These are phyloP conservation scores for Chaetomium globosum DNA, from an alignment of 2,329 filamentous ascomycete genomes.

Conservation along the genomic window DNA sequence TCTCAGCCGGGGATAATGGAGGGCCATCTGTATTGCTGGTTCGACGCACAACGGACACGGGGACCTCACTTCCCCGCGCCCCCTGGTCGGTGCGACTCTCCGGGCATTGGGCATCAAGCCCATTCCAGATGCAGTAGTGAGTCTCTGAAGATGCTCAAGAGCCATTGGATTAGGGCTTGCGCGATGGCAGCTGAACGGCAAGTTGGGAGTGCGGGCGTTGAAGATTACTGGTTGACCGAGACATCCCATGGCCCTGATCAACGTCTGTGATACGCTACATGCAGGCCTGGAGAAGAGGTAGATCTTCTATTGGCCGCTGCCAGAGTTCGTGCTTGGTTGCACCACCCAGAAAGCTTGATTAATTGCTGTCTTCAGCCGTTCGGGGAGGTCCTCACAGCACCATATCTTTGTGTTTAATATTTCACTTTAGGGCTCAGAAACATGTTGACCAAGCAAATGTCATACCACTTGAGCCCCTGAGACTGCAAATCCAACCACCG, in stretches of 20 bases:
- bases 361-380: background rate
- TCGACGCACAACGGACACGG: background rate
- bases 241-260: background rate
- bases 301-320: background rate
- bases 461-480: no score
- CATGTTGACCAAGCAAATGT: background rate
- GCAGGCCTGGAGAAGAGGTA: background rate
- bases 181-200: slow-evolving; percentile 20
- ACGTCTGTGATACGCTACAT: slow-evolving; percentile 13
- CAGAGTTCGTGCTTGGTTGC: background rate
- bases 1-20: background rate
- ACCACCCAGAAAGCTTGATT: background rate
- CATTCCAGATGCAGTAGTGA: background rate
- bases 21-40: background rate
- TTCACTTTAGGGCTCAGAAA: background rate
- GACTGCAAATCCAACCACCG: no score
- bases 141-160: background rate
- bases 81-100: background rate
- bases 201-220: background rate
- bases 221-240: background rate
- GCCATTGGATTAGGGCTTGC: slow-evolving; percentile 17
- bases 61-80: background rate
- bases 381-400: background rate
- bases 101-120: slow-evolving; percentile 12
- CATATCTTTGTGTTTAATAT: background rate